phyloP scores from a whole-genome alignment of 2,329 filamentous ascomycete genomes.

The Malbranchea zuffiana region DNA sequence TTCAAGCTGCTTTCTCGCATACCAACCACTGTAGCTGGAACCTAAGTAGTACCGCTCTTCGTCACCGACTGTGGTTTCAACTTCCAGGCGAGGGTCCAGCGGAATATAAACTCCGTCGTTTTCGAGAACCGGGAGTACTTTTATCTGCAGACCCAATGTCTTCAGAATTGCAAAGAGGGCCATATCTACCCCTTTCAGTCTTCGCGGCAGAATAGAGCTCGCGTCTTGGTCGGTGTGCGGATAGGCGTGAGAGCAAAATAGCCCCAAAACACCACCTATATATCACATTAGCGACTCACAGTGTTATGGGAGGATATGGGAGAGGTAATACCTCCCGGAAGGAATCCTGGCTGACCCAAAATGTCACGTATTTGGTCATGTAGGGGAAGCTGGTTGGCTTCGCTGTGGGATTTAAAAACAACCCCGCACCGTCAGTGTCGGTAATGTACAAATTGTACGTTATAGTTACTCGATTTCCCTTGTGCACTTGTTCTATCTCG shows the following conservation, averaged over 20 bases:
- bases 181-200: slow-evolving; percentile 40
- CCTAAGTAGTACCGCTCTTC: too few species aligned
- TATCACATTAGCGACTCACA: background rate
- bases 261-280: slow-evolving; percentile 36
- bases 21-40: too few species aligned
- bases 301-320: background rate
- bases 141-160: slow-evolving; percentile 23
- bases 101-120: background rate
- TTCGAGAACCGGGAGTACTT: slow-evolving; percentile 22
- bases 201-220: slow-evolving; percentile 21
- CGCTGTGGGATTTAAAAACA: slow-evolving; percentile 17
- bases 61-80: too few species aligned
- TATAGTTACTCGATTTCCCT: slow-evolving; percentile 46
- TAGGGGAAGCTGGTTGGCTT: slow-evolving; percentile 28
- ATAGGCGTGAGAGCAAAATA: slow-evolving; percentile 40
- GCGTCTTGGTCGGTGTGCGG: slow-evolving; percentile 28
- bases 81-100: too few species aligned
- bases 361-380: slow-evolving; percentile 25
- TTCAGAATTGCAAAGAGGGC: slow-evolving; percentile 31
- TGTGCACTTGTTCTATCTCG: slow-evolving; percentile 36
- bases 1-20: too few species aligned
- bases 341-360: slow-evolving; percentile 26
- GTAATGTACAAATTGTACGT: slow-evolving; percentile 49
- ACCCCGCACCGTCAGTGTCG: slow-evolving; percentile 22
- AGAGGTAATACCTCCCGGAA: slow-evolving; percentile 24